phyloP scores from a whole-genome alignment of 2,329 filamentous ascomycete genomes.

The Fusarium xylarioides region DNA sequence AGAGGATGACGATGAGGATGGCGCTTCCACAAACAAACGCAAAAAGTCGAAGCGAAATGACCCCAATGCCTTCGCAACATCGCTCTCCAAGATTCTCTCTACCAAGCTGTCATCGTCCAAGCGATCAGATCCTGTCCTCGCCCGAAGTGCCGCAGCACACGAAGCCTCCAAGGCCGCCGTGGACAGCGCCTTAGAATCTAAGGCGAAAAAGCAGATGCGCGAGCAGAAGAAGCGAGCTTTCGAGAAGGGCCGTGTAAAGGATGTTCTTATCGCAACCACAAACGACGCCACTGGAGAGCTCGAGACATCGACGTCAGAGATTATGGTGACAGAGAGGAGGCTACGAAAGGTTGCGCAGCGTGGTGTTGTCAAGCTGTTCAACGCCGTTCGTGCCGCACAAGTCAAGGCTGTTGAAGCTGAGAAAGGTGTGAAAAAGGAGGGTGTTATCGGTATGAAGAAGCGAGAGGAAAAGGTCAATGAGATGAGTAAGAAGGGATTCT shows the following conservation, averaged over 20 bases:
- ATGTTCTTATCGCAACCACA: slow-evolving; percentile 76
- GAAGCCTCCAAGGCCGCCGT: slow-evolving; percentile 76
- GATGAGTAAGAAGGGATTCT: slow-evolving; percentile 96
- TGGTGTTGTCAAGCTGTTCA: slow-evolving; percentile 96
- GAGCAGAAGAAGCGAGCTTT: slow-evolving; percentile 81
- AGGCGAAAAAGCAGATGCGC: slow-evolving; percentile 80
- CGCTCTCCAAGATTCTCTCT: slow-evolving; percentile 89
- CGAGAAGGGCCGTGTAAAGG: slow-evolving; percentile 88
- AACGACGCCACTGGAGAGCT: slow-evolving; percentile 56
- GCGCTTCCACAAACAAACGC: slow-evolving; percentile 47
- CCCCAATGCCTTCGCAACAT: slow-evolving; percentile 88
- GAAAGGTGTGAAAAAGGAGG: slow-evolving; percentile 72
- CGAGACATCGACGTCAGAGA: slow-evolving; percentile 60
- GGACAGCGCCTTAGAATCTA: slow-evolving; percentile 81
- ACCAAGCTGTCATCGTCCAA: slow-evolving; percentile 87
- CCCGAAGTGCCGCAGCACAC: slow-evolving; percentile 79
- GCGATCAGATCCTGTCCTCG: slow-evolving; percentile 88
- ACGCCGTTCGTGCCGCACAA: slow-evolving; percentile 91
- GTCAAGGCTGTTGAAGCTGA: slow-evolving; percentile 85
- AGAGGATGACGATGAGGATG: slow-evolving; percentile 52
- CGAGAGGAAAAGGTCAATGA: slow-evolving; percentile 90
- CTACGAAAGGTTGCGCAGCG: slow-evolving; percentile 89
- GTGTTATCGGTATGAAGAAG: slow-evolving; percentile 80
- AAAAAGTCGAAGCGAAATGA: slow-evolving; percentile 87
- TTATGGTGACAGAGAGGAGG: slow-evolving; percentile 77